Percentiles rank a stretch among this genome's conserved stretches.
These are phyloP conservation scores for Alternaria tenuissima DNA, from an alignment of 2,329 filamentous ascomycete species.

Conservation along the genomic window DNA sequence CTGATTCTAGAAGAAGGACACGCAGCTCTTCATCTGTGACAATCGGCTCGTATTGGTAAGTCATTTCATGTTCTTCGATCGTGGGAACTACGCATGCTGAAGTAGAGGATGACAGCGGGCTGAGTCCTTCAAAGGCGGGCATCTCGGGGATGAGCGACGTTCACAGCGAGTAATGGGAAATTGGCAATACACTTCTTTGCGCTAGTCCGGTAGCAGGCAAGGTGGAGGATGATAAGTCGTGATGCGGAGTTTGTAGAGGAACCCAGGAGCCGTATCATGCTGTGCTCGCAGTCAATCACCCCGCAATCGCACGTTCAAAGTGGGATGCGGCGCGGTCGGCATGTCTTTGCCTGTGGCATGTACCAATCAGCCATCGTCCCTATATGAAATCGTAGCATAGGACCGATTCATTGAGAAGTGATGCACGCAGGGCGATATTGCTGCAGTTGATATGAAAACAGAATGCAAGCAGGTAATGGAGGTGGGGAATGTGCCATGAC, in stretches of 20 bases:
- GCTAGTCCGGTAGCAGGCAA: too few species aligned
- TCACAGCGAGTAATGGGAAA: not conserved
- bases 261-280: not conserved
- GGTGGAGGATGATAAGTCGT: rapidly evolving
- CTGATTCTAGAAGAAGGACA: not conserved
- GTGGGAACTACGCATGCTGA: not conserved
- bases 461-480: not conserved
- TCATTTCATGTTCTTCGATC: not conserved
- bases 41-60: not conserved
- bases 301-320: not conserved
- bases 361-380: not conserved
- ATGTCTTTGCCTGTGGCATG: not conserved
- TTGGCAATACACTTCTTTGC: not conserved
- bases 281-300: not conserved
- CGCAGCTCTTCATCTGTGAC: not conserved
- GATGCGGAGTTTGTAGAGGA: too few species aligned
- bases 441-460: not conserved
- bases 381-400: not conserved
- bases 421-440: too few species aligned
- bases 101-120: not conserved
- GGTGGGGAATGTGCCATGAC: not conserved
- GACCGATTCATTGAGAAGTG: too few species aligned
- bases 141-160: not conserved
- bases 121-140: not conserved
- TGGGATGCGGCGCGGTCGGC: not conserved